Evolutionary conservation across 1,284 basidiomycete genomes (phyloP).

Genomic region (Microbotryomycetes sp.): DNA sequence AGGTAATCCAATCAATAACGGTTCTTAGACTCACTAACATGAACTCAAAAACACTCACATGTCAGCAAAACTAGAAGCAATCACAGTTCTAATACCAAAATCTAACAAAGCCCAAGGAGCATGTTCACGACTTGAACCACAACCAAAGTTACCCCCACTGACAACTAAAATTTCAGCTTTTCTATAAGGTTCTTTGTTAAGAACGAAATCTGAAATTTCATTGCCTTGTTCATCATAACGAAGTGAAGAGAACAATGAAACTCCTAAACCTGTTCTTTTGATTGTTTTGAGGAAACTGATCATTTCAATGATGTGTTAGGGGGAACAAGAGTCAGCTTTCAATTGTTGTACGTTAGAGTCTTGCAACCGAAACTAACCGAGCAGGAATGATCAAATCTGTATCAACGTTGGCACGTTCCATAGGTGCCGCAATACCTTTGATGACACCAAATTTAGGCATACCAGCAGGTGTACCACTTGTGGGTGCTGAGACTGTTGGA

Average conservation of each 20-base stretch:
- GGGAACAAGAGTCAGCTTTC: constrained; percentile 17
- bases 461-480: constrained; percentile 53
- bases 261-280: constrained; percentile 85
- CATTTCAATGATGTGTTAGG: too few relatives aligned
- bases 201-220: constrained; percentile 75
- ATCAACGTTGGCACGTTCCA: constrained; percentile 79
- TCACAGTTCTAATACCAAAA: constrained; percentile 83
- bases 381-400: constrained; percentile 92
- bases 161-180: constrained; percentile 78
- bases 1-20: too few relatives aligned
- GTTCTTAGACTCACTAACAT: neutral
- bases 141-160: constrained; percentile 88
- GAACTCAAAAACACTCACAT: constrained; percentile 48
- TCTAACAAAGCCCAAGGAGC: constrained; percentile 96
- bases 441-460: constrained; percentile 71
- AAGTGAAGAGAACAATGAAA: constrained; percentile 77
- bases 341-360: neutral
- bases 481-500: constrained; percentile 21
- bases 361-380: constrained; percentile 53
- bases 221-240: constrained; percentile 67
- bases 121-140: constrained; percentile 84
- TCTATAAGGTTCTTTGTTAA: constrained; percentile 79
- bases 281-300: constrained; percentile 76
- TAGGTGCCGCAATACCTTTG: constrained; percentile 74
- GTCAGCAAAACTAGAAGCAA: constrained; percentile 89